Percentiles rank a stretch among this genome's conserved stretches.
Evolutionary conservation across 116 monocot genomes (phyloP).

Genomic region (Iris pallida): DNA sequence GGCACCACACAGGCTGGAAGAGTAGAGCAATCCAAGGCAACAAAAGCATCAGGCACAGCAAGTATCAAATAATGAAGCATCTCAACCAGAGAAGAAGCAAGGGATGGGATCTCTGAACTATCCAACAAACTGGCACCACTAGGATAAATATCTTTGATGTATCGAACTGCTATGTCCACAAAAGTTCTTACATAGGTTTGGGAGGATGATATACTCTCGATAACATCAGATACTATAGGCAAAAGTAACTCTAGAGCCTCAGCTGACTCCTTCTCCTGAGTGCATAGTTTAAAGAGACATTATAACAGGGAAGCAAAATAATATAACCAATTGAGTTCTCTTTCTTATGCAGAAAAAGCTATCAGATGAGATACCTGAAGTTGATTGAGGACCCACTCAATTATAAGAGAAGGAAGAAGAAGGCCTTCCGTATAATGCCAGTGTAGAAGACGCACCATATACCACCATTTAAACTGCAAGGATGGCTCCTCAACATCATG

Average conservation of each 20-base stretch:
- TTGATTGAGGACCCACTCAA: slow-evolving; percentile 78
- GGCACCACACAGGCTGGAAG: slow-evolving; percentile 66
- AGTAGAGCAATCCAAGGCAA: slow-evolving; percentile 83
- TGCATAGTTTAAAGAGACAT: slow-evolving; percentile 1
- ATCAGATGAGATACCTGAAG: slow-evolving; percentile 77
- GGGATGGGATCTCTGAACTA: slow-evolving; percentile 36
- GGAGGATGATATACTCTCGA: slow-evolving; percentile 69
- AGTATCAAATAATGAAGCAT: slow-evolving; percentile 74
- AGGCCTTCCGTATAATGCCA: slow-evolving; percentile 90
- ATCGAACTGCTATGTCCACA: slow-evolving; percentile 65
- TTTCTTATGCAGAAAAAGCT: neutral
- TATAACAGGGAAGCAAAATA: neutral
- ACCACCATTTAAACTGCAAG: slow-evolving; percentile 74
- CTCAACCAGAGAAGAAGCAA: slow-evolving; percentile 52
- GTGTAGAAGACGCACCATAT: slow-evolving; percentile 70
- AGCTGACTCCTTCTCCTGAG: slow-evolving; percentile 77
- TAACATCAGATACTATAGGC: slow-evolving; percentile 58
- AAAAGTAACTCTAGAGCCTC: slow-evolving; percentile 78
- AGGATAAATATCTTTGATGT: slow-evolving; percentile 43
- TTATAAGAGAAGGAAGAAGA: slow-evolving; percentile 62
- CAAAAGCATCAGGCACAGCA: slow-evolving; percentile 80
- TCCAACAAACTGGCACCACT: slow-evolving; percentile 16
- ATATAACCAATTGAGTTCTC: neutral
- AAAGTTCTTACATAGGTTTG: slow-evolving; percentile 76
- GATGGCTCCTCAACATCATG: slow-evolving; percentile 59